Evolutionary conservation across 2,329 filamentous ascomycete species (phyloP), one percentile per base, ranked within the genome.

Genomic region (Aspergillus piperis): DNA sequence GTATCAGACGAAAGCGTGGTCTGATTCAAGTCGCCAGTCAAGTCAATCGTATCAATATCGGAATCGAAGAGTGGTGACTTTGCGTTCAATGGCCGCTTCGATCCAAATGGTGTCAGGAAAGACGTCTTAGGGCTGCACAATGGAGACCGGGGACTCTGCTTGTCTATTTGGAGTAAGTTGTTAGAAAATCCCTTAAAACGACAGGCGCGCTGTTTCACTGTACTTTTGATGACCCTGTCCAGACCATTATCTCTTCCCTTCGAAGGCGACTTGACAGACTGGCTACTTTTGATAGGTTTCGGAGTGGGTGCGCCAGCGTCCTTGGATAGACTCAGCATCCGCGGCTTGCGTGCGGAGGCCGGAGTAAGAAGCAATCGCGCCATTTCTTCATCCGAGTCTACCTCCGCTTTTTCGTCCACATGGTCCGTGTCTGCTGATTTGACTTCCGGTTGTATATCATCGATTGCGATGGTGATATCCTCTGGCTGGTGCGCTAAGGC

Each of bases 21-120:
- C 10, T 67, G 68, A 17, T 75, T 74, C 5, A 71, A 57, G 53
- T 78, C 77, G 21, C 73, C 75, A 2, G 78, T 81, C 55, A 81
- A 64, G 65, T 82, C 80, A 61, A 82, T 76, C 2, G 80, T 75
- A 64, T 80, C 78, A 41, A 82, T 74, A 56, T 73, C 65, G 15
- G 74, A 23, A 15, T 59, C 27, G n/a, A 57, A 66, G 23, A 63
- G 57, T 3, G 69, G 57, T 5, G 64, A 61, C 1, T 58, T 60
- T 3, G 63, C 13, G 11, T 68, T 65, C 19, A 65, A 58, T 23
- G 58, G 63, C 3, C 44, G 62, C 19, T 65, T 63, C 42, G 65
- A 49, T 54, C 63, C 65, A n/a, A 62, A 59, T 6, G 68, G 68
- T 3, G 73, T 69, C 8, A 65, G 52, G 25, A 65, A 66, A 44